phyloP scores from a whole-genome alignment of 2,329 filamentous ascomycete genomes.

The Ophiostoma tasmaniense region DNA sequence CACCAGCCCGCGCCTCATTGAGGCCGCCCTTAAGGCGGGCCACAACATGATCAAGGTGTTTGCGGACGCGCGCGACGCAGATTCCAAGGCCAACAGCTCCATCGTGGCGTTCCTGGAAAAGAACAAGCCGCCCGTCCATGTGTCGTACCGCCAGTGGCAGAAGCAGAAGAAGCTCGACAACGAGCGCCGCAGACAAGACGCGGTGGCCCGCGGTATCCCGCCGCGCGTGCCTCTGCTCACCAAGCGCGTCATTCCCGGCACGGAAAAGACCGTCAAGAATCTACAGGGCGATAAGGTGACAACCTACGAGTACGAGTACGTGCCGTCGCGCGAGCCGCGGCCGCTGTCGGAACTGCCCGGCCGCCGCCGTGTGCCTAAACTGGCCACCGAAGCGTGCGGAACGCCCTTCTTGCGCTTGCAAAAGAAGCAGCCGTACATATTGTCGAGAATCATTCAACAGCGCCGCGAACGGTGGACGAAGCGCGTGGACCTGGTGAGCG shows the following conservation, averaged over 20 bases:
- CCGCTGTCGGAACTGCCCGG: constrained; percentile 40
- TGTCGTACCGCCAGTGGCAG: constrained; percentile 2
- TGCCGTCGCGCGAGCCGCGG: constrained; percentile 37
- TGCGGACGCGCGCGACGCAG: constrained; percentile 30
- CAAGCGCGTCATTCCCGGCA: constrained; percentile 20
- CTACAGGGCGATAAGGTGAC: not conserved
- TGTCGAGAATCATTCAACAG: constrained; percentile 50
- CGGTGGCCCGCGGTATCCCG: constrained; percentile 20
- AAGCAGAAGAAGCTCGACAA: not conserved
- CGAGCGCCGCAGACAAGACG: not conserved
- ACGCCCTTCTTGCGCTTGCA: constrained; percentile 57
- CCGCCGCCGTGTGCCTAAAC: constrained; percentile 47
- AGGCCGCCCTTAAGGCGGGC: constrained; percentile 55
- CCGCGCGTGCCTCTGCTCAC: constrained; percentile 21
- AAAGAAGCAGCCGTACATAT: constrained; percentile 54
- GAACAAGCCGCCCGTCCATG: constrained; percentile 2
- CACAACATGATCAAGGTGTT: constrained; percentile 40
- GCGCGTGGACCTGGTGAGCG: constrained; percentile 31
- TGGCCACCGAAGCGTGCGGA: constrained; percentile 44
- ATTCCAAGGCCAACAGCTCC: constrained; percentile 33
- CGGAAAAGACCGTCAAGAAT: constrained; percentile 19
- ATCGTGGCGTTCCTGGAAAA: constrained; percentile 35
- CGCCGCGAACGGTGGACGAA: constrained; percentile 39
- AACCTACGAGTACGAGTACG: constrained; percentile 33
- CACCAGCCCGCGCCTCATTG: constrained; percentile 51